phyloP scores from a whole-genome alignment of 2,329 filamentous ascomycete species.

The Verticillium nubilum region DNA sequence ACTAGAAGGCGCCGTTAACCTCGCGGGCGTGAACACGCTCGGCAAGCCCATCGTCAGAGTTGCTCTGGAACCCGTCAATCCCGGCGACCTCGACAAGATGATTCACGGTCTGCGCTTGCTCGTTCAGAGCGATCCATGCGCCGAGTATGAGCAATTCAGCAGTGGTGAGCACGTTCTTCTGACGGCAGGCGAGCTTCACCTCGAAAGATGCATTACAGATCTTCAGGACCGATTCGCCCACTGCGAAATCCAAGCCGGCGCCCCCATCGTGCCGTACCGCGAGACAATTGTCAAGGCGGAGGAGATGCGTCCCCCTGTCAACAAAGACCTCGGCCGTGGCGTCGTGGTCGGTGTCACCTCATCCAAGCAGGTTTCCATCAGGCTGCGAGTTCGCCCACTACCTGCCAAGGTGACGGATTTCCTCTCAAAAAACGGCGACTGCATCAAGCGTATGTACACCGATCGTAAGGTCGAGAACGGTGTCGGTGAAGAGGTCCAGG shows the following conservation, averaged over 20 bases:
- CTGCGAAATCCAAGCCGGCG: constrained; percentile 91
- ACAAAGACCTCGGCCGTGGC: constrained; percentile 82
- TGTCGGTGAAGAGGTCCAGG: constrained; percentile 27
- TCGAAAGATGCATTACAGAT: constrained; percentile 91
- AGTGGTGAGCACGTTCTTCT: constrained; percentile 93
- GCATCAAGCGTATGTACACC: constrained; percentile 74
- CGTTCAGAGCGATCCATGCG: constrained; percentile 92
- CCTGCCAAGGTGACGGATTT: constrained; percentile 78
- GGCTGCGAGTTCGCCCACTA: constrained; percentile 72
- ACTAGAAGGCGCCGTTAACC: constrained; percentile 78
- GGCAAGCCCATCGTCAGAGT: constrained; percentile 93
- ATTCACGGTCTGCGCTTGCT: constrained; percentile 80
- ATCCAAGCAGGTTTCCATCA: constrained; percentile 80
- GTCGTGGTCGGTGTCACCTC: constrained; percentile 69
- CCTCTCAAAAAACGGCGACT: constrained; percentile 69
- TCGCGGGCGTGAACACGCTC: constrained; percentile 75
- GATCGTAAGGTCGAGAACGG: constrained; percentile 51
- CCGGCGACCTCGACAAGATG: constrained; percentile 90
- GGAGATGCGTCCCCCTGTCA: constrained; percentile 86
- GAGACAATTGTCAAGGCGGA: constrained; percentile 84
- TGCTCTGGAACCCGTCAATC: constrained; percentile 88
- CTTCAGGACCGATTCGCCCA: constrained; percentile 86
- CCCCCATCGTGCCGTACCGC: constrained; percentile 90
- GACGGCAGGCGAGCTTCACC: constrained; percentile 88
- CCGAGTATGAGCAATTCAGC: constrained; percentile 87